Evolutionary conservation across 2,329 filamentous ascomycete species (phyloP).

Genomic region (Alternaria sp.): DNA sequence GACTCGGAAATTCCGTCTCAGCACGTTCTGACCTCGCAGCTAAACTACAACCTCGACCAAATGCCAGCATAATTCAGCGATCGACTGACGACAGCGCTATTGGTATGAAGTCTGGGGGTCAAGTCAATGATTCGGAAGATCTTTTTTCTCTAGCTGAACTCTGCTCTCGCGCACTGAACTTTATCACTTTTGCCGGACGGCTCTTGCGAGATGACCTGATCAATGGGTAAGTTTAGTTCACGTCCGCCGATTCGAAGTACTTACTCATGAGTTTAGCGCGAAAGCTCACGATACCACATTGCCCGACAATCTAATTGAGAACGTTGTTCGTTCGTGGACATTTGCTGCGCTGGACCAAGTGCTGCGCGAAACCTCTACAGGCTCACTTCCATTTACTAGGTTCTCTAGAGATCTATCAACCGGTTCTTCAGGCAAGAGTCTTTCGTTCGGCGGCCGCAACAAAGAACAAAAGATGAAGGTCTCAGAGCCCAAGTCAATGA

Average conservation of each 20-base stretch:
- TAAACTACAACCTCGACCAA: slow-evolving; percentile 45
- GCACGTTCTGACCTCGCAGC: slow-evolving; percentile 53
- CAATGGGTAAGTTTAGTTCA: slow-evolving; percentile 59
- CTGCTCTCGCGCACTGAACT: slow-evolving; percentile 81
- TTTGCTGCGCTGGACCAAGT: slow-evolving; percentile 80
- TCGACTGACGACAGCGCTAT: slow-evolving; percentile 44
- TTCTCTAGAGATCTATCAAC: slow-evolving; percentile 32
- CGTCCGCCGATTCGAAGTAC: background rate
- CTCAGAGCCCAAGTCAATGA: slow-evolving; percentile 74
- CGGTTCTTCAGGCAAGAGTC: slow-evolving; percentile 54
- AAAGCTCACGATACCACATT: slow-evolving; percentile 36
- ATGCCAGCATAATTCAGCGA: slow-evolving; percentile 33
- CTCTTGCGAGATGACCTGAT: slow-evolving; percentile 81
- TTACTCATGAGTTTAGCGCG: slow-evolving; percentile 39
- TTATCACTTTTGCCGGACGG: slow-evolving; percentile 80
- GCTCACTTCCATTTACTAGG: slow-evolving; percentile 69
- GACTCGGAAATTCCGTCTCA: slow-evolving; percentile 73
- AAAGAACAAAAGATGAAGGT: slow-evolving; percentile 70
- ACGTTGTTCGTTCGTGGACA: slow-evolving; percentile 78
- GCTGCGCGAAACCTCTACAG: slow-evolving; percentile 75
- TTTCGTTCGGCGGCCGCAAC: slow-evolving; percentile 58
- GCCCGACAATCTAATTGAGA: slow-evolving; percentile 69
- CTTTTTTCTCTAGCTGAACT: slow-evolving; percentile 84
- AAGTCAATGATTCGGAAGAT: slow-evolving; percentile 71
- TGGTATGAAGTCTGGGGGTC: slow-evolving; percentile 32